Evolutionary conservation across 129 eudicot species (phyloP), one percentile per base, ranked within the genome.

Genomic region (Pseudognaphalium luteoalbum): DNA sequence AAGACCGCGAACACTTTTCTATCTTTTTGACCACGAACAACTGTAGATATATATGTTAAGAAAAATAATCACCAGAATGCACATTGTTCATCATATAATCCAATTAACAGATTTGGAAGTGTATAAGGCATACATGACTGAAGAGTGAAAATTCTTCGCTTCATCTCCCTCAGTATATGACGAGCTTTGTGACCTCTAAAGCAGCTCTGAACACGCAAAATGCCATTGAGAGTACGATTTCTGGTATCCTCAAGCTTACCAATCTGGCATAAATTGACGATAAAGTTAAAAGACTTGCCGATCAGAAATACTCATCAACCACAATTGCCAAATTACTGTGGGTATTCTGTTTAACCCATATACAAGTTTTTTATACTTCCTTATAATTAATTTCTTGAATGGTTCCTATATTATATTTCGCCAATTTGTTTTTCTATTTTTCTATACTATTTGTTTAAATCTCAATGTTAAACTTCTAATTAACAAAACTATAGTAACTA

Each of bases 101-200:
- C 51, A 69, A 16, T 10, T 28, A 70, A 19, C 16, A 29, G 21
- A 19, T 29, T 33, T 39, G 29, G 9, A 73, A 15, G 30, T 54
- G 52, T 82, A 28, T 41, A 25, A 71, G 70, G 54, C 82, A 70
- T 83, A 93, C 98, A 90, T 80, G 98, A 86, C 82, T 93, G 98
- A 71, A 93, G 89, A 70, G 87, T 78, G 57, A 67, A 57, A 61
- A 93, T 85, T 75, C 92, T 84, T 81, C 82, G 83, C 78, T 85
- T 83, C 42, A 75, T 61, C 44, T 90, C 88, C 78, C 78, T 86
- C 7, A 85, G 76, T 65, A 73, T 42, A 60, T 77, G 77, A 50
- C 98, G 96, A 80, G 96, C 92, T 90, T 86, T 87, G 81, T 93
- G 94, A 78, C 98, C 94, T 85, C 98, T 85, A 66, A 93, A 93